These are phyloP conservation scores for Pythium monospermum DNA, from an alignment of 352 stramenopile species.

Conservation along the genomic window DNA sequence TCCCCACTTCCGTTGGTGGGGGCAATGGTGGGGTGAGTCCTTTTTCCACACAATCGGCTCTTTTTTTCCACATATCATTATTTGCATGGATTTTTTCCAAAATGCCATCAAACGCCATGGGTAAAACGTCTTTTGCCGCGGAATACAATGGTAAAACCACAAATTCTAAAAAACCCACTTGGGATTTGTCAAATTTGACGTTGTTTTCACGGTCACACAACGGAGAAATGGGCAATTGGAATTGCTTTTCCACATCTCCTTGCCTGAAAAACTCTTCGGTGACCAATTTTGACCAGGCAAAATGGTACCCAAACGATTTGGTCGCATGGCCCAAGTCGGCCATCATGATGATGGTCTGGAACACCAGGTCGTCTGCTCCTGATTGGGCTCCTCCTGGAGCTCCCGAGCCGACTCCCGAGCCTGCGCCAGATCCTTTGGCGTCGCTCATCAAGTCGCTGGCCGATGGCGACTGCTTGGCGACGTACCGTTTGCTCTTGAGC, in stretches of 20 bases:
- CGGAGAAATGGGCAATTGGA: conserved; percentile 49
- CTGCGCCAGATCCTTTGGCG: not conserved
- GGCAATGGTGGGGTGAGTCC: conserved; percentile 9
- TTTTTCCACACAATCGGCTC: conserved; percentile 17
- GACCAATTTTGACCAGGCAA: conserved; percentile 55
- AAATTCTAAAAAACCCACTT: conserved; percentile 74
- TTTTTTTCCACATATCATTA: conserved; percentile 38
- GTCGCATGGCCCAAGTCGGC: conserved; percentile 61
- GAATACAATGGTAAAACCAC: conserved; percentile 63
- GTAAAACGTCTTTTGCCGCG: conserved; percentile 42
- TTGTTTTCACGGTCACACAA: conserved; percentile 47
- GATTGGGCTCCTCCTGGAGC: no score
- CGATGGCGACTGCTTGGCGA: conserved; percentile 25
- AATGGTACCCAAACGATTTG: conserved; percentile 55
- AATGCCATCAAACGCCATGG: conserved; percentile 41
- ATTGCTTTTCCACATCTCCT: conserved; percentile 56
- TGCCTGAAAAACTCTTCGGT: conserved; percentile 67
- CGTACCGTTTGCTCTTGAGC: conserved; percentile 73
- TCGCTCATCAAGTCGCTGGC: conserved; percentile 13
- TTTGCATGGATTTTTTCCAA: conserved; percentile 46
- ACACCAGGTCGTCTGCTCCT: conserved; percentile 48
- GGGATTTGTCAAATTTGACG: conserved; percentile 56
- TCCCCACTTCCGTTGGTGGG: conserved; percentile 4
- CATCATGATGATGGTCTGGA: conserved; percentile 76
- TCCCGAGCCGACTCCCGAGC: not conserved